These are phyloP conservation scores for Cladophialophora psammophila DNA, from an alignment of 2,329 filamentous ascomycete genomes.

Conservation along the genomic window DNA sequence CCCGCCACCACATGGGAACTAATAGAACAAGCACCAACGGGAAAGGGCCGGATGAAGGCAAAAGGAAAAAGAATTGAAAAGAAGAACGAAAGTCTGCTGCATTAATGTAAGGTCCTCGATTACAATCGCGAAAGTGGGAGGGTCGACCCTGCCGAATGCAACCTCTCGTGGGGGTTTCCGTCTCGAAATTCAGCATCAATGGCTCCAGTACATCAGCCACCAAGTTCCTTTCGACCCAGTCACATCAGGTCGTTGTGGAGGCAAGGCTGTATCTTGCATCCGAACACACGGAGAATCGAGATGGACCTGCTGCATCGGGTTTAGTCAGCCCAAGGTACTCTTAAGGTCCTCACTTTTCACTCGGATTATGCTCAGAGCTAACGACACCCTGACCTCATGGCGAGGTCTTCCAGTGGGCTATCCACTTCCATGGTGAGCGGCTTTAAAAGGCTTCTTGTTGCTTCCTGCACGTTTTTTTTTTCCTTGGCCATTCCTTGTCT, in stretches of 20 bases:
- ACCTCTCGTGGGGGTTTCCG: not conserved
- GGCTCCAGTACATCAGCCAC: not conserved
- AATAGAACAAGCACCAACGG: not conserved
- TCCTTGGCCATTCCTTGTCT: not conserved
- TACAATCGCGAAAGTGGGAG: not conserved
- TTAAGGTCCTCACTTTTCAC: slow-evolving; percentile 27
- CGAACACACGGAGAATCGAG: not conserved
- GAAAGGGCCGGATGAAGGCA: not conserved
- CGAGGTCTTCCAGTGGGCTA: not conserved
- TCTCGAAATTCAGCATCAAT: not conserved
- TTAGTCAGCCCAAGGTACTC: not conserved
- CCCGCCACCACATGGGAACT: not conserved
- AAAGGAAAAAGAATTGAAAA: not conserved
- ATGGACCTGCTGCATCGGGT: not conserved
- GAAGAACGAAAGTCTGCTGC: not conserved
- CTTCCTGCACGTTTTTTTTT: not conserved
- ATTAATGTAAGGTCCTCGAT: not conserved
- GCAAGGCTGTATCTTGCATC: slow-evolving; percentile 12
- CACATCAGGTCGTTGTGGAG: not conserved
- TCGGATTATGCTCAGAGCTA: not conserved
- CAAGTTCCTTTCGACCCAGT: not conserved
- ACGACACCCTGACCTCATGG: not conserved
- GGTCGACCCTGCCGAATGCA: not conserved
- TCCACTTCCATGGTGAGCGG: not conserved
- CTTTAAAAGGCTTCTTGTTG: slow-evolving; percentile 1